phyloP scores from a whole-genome alignment of 2,329 filamentous ascomycete genomes.

The Huntiella moniliformis region DNA sequence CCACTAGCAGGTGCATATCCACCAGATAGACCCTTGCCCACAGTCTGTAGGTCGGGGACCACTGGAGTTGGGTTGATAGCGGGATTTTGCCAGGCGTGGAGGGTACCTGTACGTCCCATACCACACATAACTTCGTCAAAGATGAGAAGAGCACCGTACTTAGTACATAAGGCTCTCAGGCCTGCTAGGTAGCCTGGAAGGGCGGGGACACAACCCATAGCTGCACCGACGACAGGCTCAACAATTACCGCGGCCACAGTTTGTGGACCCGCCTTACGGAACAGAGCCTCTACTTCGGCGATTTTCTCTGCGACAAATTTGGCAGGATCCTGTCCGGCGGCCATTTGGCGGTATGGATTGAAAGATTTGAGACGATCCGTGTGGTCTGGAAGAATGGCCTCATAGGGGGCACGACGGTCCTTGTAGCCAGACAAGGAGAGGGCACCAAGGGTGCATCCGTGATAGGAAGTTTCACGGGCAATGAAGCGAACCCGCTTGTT shows the following conservation, averaged over 20 bases:
- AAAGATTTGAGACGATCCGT: constrained; percentile 47
- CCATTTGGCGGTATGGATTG: constrained; percentile 41
- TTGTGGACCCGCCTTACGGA: constrained; percentile 41
- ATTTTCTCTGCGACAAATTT: constrained; percentile 43
- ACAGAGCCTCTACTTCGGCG: constrained; percentile 47
- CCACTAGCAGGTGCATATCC: constrained; percentile 45
- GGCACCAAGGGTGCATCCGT: constrained; percentile 39
- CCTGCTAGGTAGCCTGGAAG: constrained; percentile 50
- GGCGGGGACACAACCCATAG: constrained; percentile 46
- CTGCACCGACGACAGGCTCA: constrained; percentile 55
- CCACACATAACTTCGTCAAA: constrained; percentile 65
- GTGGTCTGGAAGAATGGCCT: constrained; percentile 37
- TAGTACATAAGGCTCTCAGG: constrained; percentile 48
- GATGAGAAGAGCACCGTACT: constrained; percentile 55
- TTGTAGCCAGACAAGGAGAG: constrained; percentile 45
- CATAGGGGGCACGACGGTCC: constrained; percentile 40
- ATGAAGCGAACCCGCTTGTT: constrained; percentile 23
- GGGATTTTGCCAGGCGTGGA: constrained; percentile 41
- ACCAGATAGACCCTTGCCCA: constrained; percentile 47
- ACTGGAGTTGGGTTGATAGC: constrained; percentile 23
- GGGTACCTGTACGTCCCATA: constrained; percentile 36
- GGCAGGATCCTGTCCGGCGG: constrained; percentile 30
- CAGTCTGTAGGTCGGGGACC: constrained; percentile 44
- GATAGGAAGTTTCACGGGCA: constrained; percentile 25
- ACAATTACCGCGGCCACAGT: constrained; percentile 55